Base-by-base conservation (phyloP, 2,329 filamentous ascomycete species). In the Orbilia javanica region DNA sequence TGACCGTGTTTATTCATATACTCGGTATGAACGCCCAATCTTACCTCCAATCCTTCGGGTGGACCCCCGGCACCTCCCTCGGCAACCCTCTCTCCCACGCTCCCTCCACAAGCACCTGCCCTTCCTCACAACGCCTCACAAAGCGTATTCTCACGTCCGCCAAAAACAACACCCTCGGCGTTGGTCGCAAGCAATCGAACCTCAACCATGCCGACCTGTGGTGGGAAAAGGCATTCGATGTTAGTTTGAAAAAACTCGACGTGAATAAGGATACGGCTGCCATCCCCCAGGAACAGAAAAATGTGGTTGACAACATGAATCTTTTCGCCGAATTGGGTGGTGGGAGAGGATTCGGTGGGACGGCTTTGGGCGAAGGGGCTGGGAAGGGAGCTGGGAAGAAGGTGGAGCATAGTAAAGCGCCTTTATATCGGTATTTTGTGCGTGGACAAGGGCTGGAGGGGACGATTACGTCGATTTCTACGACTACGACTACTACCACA, bases 191-290 rank as follows among this genome's bases (percentile, higher is more conserved):
- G 46, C 52, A 63, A 3, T 72, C 74, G 13, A 72, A 78, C 36
- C 62, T 78, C 29, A 78, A 78, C 34, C 74, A 78, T 50, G 67
- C 74, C 22, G 74, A 78, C 55, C 74, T 78, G n/a, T 78, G 74
- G 74, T 78, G 74, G 74, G 74, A 78, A 64, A 78, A 72, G 63
- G 74, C 74, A 10, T 78, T 78, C 25, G 74, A 78, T 15, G 67
- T 78, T n/a, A 72, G 67, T 20, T 53, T 78, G 25, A 78, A 78
- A 60, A 71, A 78, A 4, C 67, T 78, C 13, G 74, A 78, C 22
- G 74, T 78, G 27, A 71, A 34, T 11, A 78, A 78, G 20, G 67
- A 78, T 22, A 78, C 74, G 11, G 57, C 67, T 13, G n/a, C 62
- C 31, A 57, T 78, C 8, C 36, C 67, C 0, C 10, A 34, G 11